Base-by-base conservation (phyloP, 352 stramenopile genomes). In the Pythium sp. region DNA sequence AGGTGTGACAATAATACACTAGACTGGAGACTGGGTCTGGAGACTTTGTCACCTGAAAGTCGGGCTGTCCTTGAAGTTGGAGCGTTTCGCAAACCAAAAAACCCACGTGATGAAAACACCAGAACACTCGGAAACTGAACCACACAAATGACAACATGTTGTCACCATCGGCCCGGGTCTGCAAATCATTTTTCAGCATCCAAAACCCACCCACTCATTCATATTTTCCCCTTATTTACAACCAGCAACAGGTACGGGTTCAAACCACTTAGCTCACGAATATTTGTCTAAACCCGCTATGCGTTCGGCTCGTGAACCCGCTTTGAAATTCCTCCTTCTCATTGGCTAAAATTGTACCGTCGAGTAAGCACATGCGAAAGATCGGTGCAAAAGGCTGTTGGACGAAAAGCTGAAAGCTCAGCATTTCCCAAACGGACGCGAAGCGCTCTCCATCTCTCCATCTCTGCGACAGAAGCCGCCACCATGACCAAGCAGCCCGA, bases 11-110 rank as follows among this genome's bases (percentile, higher is more conserved):
- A 32, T 32, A 6, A 32, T 32, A 5, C 30, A 32, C 30, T 32
- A 4, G 28, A 32, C 47, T 18, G 20, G 24, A 51, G 6, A 11
- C 18, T 32, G 30, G 30, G 30, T 32, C 30, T 32, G 30, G 30
- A 32, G 30, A 26, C 24, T 26, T 26, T 26, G 24, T 0, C 24
- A 26, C 24, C 24, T 26, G 24, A 26, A 26, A 26, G 24, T 26
- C 24, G 24, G 24, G 30, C 30, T 32, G 30, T 18, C 38, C 38
- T 77, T 77, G 71, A 77, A 77, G 68, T 74, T 68, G 26, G 9
- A 28, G 8, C 28, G 41, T 58, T 66, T 66, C 43, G 26, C 28
- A 56, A 67, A 59, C 38, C 14, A 59, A 43, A 64, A 55, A n/a
- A 12, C 28, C 36, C 30, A 9, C 5, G 4, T 2, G n/a, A 28